Conservation (phyloP, 129 eudicot species). For the Helianthus tuberosus region DNA sequence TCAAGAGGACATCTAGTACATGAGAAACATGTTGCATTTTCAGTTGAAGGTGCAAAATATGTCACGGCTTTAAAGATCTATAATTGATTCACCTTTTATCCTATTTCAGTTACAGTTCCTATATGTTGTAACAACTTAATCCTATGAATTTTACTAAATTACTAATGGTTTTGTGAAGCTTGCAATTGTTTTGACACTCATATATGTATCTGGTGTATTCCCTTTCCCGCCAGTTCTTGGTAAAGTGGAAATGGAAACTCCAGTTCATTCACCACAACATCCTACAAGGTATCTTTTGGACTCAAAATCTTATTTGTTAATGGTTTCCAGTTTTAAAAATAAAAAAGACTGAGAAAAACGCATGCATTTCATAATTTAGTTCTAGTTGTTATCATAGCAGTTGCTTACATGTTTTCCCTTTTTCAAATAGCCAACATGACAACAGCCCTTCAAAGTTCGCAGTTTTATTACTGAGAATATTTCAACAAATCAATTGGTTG, state of each 20-base stretch:
- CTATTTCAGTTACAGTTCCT: background rate
- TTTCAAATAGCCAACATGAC: constrained; percentile 9
- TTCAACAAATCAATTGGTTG: background rate
- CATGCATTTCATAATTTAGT: constrained; percentile 10
- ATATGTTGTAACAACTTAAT: background rate
- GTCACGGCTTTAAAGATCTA: constrained; percentile 11
- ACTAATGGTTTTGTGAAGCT: constrained; percentile 14
- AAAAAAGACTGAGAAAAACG: constrained; percentile 9
- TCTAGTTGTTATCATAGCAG: constrained; percentile 2
- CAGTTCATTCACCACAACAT: constrained; percentile 75
- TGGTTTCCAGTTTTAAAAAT: constrained; percentile 4
- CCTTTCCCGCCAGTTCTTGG: constrained; percentile 69
- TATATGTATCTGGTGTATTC: constrained; percentile 21
- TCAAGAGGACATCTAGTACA: constrained; percentile 42
- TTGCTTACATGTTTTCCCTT: background rate
- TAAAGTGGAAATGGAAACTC: constrained; percentile 72
- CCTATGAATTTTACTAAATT: constrained; percentile 8
- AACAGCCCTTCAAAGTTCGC: constrained; percentile 9
- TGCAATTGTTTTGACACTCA: constrained; percentile 17
- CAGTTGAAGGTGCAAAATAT: constrained; percentile 70
- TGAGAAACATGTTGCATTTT: constrained; percentile 89
- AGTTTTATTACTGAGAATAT: background rate
- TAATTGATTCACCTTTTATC: constrained; percentile 14
- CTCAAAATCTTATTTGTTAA: constrained; percentile 1
- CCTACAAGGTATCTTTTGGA: constrained; percentile 60